These are phyloP conservation scores for Boletus vinaceobasis DNA, from an alignment of 768 basidiomycete genomes.

Conservation along the genomic window DNA sequence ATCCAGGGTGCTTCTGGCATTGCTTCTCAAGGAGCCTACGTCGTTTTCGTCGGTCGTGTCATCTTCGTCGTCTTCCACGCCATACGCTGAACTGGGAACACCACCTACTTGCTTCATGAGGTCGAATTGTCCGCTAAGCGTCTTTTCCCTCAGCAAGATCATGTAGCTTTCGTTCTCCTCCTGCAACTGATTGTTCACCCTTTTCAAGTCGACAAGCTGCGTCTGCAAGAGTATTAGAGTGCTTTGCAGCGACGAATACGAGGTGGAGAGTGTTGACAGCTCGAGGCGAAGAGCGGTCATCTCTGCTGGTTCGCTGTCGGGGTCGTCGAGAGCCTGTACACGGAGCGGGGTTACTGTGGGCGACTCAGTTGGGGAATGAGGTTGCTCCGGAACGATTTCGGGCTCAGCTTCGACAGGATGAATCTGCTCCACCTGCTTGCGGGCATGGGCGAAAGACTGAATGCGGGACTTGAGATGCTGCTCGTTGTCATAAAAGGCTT, in stretches of 20 bases:
- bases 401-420: conserved; percentile 36
- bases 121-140: conserved; percentile 85
- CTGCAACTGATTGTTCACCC: conserved; percentile 82
- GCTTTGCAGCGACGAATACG: conserved; percentile 77
- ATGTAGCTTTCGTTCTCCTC: conserved; percentile 98
- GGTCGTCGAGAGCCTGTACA: conserved; percentile 55
- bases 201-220: conserved; percentile 82
- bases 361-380: conserved; percentile 24
- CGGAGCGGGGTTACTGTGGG: conserved; percentile 22
- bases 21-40: conserved; percentile 54
- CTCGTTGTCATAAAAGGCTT: conserved; percentile 90
- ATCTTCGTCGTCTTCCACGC: conserved; percentile 35
- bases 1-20: conserved; percentile 56
- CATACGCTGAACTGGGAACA: conserved; percentile 38
- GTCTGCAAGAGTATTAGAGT: conserved; percentile 81
- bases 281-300: conserved; percentile 82
- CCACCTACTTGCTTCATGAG: conserved; percentile 65
- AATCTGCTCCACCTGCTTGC: conserved; percentile 48
- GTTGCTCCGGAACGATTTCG: conserved; percentile 40
- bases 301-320: conserved; percentile 77
- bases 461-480: conserved; percentile 91
- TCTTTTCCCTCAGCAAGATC: conserved; percentile 88
- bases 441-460: conserved; percentile 67
- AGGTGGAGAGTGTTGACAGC: conserved; percentile 81
- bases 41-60: conserved; percentile 41